These are phyloP conservation scores for Lactifluus piperatus DNA, from an alignment of 768 basidiomycete genomes.

Conservation along the genomic window DNA sequence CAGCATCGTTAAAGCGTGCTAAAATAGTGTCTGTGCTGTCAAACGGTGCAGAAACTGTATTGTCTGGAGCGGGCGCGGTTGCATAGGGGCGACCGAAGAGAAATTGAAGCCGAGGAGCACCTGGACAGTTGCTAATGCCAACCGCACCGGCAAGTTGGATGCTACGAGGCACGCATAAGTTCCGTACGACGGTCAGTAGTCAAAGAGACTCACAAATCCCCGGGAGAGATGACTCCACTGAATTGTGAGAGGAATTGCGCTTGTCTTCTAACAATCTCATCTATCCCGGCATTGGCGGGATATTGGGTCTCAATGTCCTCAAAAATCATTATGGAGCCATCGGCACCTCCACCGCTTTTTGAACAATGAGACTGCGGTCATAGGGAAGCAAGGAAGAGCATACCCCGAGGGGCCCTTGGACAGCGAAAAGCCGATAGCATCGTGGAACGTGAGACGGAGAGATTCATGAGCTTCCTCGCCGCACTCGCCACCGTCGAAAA, in stretches of 20 bases:
- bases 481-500: conserved; percentile 27
- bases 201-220: conserved; percentile 36
- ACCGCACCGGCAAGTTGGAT: conserved; percentile 33
- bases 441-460: conserved; percentile 26
- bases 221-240: conserved; percentile 29
- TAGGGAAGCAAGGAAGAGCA: not conserved
- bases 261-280: conserved; percentile 33
- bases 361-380: not conserved
- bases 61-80: conserved; percentile 26
- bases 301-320: conserved; percentile 34
- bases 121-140: conserved; percentile 32
- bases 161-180: not conserved
- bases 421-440: conserved; percentile 20
- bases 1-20: conserved; percentile 29
- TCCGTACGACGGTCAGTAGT: not conserved
- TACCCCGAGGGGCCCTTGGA: conserved; percentile 17
- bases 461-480: conserved; percentile 26
- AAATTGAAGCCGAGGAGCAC: conserved; percentile 32
- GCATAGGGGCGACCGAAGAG: conserved; percentile 30
- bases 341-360: conserved; percentile 27
- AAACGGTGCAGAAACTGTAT: conserved; percentile 28
- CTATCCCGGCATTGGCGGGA: conserved; percentile 35
- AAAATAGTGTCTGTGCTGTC: conserved; percentile 24
- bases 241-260: conserved; percentile 29
- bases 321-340: conserved; percentile 44